Evolutionary conservation across 441 rosid genomes (phyloP).

Genomic region (Populus tomentosa): DNA sequence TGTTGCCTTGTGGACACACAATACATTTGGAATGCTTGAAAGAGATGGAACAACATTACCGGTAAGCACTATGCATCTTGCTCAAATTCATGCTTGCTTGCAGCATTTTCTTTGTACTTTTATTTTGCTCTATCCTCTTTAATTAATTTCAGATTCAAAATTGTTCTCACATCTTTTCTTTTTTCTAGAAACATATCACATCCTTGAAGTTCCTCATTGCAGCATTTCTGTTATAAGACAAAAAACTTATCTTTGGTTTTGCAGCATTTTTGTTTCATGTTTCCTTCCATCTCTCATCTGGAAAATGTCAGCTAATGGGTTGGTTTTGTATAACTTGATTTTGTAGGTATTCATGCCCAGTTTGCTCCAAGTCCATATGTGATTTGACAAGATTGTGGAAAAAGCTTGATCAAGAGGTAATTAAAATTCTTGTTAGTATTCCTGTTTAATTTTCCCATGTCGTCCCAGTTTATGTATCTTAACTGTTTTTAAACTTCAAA

Average conservation of each 20-base stretch:
- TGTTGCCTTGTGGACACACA: conserved; percentile 69
- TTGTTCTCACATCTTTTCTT: not conserved
- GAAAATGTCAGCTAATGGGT: not conserved
- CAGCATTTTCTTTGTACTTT: not conserved
- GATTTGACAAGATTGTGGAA: conserved; percentile 66
- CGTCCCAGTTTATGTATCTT: not conserved
- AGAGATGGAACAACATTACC: conserved; percentile 60
- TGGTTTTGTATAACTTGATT: not conserved
- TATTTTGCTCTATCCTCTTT: not conserved
- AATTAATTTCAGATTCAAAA: not conserved
- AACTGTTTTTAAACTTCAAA: not conserved
- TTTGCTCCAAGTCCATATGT: conserved; percentile 72
- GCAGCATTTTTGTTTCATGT: not conserved
- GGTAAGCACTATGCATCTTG: conserved; percentile 29
- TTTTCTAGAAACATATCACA: not conserved
- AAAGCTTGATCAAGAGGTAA: conserved; percentile 70
- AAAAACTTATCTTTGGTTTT: too few species aligned
- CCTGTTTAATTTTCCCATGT: not conserved
- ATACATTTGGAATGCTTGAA: conserved; percentile 58
- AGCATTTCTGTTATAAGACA: too few species aligned
- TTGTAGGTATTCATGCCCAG: conserved; percentile 69
- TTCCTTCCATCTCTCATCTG: not conserved
- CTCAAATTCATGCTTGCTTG: not conserved
- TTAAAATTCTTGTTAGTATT: not conserved
- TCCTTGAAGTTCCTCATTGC: not conserved